Percentiles rank a stretch among this genome's conserved stretches.
These are phyloP conservation scores for Zea mays DNA, from an alignment of 176 grass and related monocot species.

Conservation along the genomic window DNA sequence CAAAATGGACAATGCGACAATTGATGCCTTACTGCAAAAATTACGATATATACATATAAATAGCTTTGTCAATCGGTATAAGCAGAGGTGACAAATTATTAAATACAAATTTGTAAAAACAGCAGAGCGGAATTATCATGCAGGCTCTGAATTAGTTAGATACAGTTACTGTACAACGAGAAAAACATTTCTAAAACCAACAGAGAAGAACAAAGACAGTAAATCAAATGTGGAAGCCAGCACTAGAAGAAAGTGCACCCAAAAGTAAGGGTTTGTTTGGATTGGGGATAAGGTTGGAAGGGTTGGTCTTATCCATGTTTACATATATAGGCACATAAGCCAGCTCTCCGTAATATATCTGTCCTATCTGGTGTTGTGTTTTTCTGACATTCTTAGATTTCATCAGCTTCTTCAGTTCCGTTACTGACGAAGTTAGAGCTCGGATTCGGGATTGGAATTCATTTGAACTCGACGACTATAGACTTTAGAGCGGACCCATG, in stretches of 20 bases:
- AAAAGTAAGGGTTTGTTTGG: slow-evolving; percentile 2
- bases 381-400: background rate
- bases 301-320: background rate
- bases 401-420: background rate
- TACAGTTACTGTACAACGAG: background rate
- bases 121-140: background rate
- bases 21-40: background rate
- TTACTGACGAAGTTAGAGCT: background rate
- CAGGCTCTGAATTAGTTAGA: slow-evolving; percentile 1
- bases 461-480: background rate
- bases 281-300: background rate
- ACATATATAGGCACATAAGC: no score
- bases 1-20: slow-evolving; percentile 9
- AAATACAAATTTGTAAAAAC: background rate
- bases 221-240: slow-evolving; percentile 7
- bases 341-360: background rate
- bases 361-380: background rate
- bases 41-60: background rate
- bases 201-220: background rate
- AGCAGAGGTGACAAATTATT: background rate
- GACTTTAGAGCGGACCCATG: background rate
- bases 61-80: no score
- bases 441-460: background rate
- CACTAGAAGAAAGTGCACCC: background rate
- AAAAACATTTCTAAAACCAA: background rate